Percentiles rank a stretch among this genome's conserved stretches.
phyloP scores from a whole-genome alignment of 768 basidiomycete species.

The Boletales sp. region DNA sequence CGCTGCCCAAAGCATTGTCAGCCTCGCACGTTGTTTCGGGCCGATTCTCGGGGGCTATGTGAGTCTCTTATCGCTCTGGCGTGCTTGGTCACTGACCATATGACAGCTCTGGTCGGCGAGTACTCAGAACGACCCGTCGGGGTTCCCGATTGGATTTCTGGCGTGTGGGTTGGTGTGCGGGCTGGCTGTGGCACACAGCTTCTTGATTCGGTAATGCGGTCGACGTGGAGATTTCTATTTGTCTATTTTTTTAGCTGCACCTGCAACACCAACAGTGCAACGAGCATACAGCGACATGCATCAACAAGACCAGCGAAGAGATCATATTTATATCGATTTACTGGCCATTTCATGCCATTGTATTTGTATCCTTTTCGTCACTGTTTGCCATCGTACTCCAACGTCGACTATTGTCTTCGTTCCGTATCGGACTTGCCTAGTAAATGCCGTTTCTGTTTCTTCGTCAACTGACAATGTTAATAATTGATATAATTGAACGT shows the following conservation, averaged over 20 bases:
- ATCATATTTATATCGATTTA: background rate
- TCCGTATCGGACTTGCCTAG: too few relatives aligned
- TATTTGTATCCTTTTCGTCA: background rate
- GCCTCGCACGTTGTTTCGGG: conserved; percentile 86
- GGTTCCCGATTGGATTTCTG: conserved; percentile 74
- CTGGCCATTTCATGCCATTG: background rate
- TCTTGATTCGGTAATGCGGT: conserved; percentile 70
- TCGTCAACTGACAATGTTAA: too few relatives aligned
- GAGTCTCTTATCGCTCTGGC: conserved; percentile 4
- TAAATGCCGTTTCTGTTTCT: too few relatives aligned
- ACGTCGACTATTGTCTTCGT: too few relatives aligned
- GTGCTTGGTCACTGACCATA: background rate
- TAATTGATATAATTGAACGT: too few relatives aligned
- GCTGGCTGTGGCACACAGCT: conserved; percentile 64
- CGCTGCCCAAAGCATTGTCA: conserved; percentile 92
- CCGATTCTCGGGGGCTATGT: conserved; percentile 85
- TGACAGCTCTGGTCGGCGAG: conserved; percentile 70
- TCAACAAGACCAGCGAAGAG: too few relatives aligned
- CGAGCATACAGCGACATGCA: too few relatives aligned
- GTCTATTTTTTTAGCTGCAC: too few relatives aligned
- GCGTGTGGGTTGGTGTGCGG: conserved; percentile 59
- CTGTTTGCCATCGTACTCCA: background rate
- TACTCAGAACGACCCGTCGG: conserved; percentile 61
- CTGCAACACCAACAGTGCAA: too few relatives aligned
- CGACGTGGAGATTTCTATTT: conserved; percentile 8